A percentile compares a stretch with the other conserved stretches of the same genome.
phyloP scores from a whole-genome alignment of 768 basidiomycete species.

The Amylocystis lapponica region DNA sequence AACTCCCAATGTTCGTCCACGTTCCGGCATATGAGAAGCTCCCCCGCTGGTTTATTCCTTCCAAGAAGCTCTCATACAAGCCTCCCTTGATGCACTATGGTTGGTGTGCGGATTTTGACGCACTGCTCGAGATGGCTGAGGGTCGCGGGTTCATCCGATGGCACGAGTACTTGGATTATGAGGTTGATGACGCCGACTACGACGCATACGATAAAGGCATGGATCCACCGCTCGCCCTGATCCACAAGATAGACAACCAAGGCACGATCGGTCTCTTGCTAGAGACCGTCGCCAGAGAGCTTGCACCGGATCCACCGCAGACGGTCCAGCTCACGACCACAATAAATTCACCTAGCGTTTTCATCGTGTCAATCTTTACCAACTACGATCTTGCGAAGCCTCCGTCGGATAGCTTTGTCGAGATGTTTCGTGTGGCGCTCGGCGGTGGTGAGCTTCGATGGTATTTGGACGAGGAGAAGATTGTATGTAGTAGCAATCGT shows the following conservation, averaged over 20 bases:
- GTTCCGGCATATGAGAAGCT: too few species aligned
- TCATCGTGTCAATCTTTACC: background rate
- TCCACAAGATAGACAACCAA: background rate
- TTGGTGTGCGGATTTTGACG: background rate
- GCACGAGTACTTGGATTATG: background rate
- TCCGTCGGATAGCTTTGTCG: background rate
- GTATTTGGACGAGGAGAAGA: too few species aligned
- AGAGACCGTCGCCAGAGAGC: background rate
- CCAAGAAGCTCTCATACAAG: background rate
- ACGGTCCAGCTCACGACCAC: too few species aligned
- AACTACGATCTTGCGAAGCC: background rate
- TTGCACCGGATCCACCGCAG: background rate
- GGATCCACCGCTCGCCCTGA: background rate
- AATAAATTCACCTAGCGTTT: too few species aligned
- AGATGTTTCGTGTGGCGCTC: background rate
- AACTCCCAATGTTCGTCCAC: too few species aligned
- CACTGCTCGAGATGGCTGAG: background rate
- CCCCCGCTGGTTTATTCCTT: background rate
- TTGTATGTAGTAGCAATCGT: too few species aligned
- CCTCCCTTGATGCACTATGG: background rate
- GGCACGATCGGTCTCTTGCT: background rate
- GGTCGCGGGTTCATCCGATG: background rate
- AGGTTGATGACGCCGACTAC: background rate
- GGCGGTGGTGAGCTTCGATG: too few species aligned
- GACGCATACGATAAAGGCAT: background rate